Evolutionary conservation across 192 early-diverging fungal genomes (phyloP), one percentile per base, ranked within the genome.

Genomic region (Umbelopsis ramanniana): DNA sequence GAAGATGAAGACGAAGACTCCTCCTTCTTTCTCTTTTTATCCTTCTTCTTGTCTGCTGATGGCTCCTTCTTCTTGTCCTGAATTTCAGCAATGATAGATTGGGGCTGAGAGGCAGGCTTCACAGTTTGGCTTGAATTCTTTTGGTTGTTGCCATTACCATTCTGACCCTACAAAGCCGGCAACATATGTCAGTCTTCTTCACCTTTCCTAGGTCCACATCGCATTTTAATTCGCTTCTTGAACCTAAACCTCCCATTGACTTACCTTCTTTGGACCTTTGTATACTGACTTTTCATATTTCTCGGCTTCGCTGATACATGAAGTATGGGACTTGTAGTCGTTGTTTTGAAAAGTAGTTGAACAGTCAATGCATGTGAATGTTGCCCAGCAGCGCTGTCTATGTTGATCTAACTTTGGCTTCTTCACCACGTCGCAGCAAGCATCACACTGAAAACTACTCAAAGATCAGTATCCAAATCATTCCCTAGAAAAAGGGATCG

Each of bases 331-430:
- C 43, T 90, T 83, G 82, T 95, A 97, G 47, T 85, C 84, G 8
- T 78, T 83, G 53, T 93, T 93, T 24, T 85, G 77, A 81, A 98
- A 98, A 50, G 93, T 94, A 19, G 79, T 86, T 10, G 87, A 87
- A 79, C 97, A 98, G 80, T 98, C 97, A 71, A 97, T 90, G 79
- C 96, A 97, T 21, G 92, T 89, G 79, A 93, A 97, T 57, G 88
- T 84, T n/a, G 95, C 92, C 40, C 82, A 84, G 79, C 97, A 98
- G n/a, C 94, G 90, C 71, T 87, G 76, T 22, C 77, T 77, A 80
- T 99, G 97, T 70, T 87, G 85, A 69, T 95, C 94, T 7, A 96
- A 85, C 77, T 97, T 97, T 45, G 92, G 87, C 86, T 97, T 97
- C 81, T 97, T 99, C n/a, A 99, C 77, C 54, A 93, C 93, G 76